Base-by-base conservation (phyloP, 106 monocot species). In the Dendrobium nobile region DNA sequence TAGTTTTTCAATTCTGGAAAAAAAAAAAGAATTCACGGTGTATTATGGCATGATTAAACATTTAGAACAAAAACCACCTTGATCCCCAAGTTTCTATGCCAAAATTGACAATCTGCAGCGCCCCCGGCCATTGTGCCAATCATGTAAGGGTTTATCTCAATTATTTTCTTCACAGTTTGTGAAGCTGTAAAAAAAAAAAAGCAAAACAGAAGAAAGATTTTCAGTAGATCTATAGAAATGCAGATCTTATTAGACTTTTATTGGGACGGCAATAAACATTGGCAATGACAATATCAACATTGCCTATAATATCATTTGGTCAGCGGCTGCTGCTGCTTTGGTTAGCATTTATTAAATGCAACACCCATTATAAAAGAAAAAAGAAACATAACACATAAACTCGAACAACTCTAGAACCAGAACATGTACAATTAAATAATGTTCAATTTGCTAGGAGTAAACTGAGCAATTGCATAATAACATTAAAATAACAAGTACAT, bases 51-150 rank as follows among this genome's bases (percentile, higher is more conserved):
- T 51, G 13, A 51, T 51, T 15, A 51, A 61, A 61, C 3, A 70
- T 47, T 16, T 10, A 70, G 33, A 26, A 67, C 7, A 72, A 42
- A 20, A 4, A 54, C 72, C 51, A 92, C 92, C 84, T 92, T 92
- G 54, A 92, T 89, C 16, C 89, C 92, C 73, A 92, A 75, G 76
- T 92, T 88, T 84, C 91, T 87, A 47, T 89, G 91, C 91, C 91
- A 92, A 65, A 92, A 92, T 54, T 89, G 89, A 77, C 91, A 92
- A 80, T 92, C 91, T 41, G 91, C 91, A 83, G 91, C 91, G 20
- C 91, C 91, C 76, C 91, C 91, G 83, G 91, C 91, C 88, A 92
- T 89, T 77, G 91, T 92, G 10, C 89, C 91, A 78, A 92, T 75
- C 89, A 92, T 88, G 82, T 92, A 89, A 3, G 89, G 91, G 74